Evolutionary conservation across 148 eudicot species (phyloP).

Genomic region (Talinum fruticosum): DNA sequence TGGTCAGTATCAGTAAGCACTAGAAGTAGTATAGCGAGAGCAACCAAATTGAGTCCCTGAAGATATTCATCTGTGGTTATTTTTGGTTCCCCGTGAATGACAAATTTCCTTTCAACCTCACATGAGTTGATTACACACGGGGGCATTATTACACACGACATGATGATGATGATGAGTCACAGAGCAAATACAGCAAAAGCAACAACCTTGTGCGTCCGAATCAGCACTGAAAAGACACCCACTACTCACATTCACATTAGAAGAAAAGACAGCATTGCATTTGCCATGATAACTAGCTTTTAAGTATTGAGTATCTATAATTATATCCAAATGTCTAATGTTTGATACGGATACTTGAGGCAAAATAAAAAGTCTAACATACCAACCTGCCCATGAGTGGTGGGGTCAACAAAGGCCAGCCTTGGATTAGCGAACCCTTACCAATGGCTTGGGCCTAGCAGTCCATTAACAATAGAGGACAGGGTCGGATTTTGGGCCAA

Average conservation of each 20-base stretch:
- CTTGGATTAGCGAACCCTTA: no score
- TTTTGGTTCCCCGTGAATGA: conserved; percentile 3
- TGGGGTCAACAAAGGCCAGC: no score
- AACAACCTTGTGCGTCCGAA: neutral
- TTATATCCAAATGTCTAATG: no score
- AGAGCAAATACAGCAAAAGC: neutral
- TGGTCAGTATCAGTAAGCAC: conserved; percentile 11
- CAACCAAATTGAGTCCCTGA: conserved; percentile 7
- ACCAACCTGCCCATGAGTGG: no score
- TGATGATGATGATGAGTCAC: neutral
- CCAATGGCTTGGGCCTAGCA: neutral
- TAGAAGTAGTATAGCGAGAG: conserved; percentile 6
- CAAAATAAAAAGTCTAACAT: no score
- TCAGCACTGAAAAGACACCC: neutral
- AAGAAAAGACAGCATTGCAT: neutral
- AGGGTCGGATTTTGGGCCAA: neutral
- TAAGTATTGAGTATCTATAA: no score
- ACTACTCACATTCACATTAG: neutral
- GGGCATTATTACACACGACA: no score
- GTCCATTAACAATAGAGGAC: neutral
- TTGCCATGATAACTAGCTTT: no score
- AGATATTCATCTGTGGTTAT: neutral
- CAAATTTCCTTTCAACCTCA: no score
- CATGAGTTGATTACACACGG: no score
- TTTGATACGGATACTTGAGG: no score